Base-by-base conservation (phyloP, 768 basidiomycete genomes). In the Lactarius sp. region DNA sequence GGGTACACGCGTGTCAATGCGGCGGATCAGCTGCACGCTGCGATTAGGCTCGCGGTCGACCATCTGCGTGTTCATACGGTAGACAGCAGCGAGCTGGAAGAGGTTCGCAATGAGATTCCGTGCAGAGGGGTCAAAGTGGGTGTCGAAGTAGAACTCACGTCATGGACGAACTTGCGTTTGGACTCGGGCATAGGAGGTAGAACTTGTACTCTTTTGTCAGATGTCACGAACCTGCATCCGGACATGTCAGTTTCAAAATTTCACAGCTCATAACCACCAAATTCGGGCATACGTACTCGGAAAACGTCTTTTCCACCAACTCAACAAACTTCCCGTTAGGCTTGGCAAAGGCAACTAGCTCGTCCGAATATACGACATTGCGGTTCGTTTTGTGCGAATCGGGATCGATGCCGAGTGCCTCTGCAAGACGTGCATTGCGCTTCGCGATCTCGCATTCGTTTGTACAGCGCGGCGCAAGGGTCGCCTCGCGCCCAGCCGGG, bases 1-100 rank as follows among this genome's bases (percentile, higher is more conserved):
- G 0, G 94, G 94, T 6, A 92, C 75, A 27, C 92, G 84, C 0
- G 93, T 88, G 72, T 97, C 94, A 52, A 94, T 75, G 14, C 92
- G 83, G 39, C 91, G 81, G 55, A 92, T 77, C 53, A 97, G 82
- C 71, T 92, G 88, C 1, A 96, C 88, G 67, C 92, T 88, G 62
- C 92, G 79, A 70, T 90, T 82, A 0, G 96, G 96, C 69, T 97
- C 96, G 69, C 90, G 89, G 72, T 98, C 96, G 20, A 99, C 84
- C 78, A 94, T 85, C 68, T 90, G 84, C 0, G 88, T 85, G 64
- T 92, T 88, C 72, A 98, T 84, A 20, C 92, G 81, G 71, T 96
- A 98, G 5, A 87, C 76, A 7, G 81, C 77, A 1, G 92, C 90
- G 22, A 97, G 81, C 85, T 90, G 67, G 31, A 67, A 54, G 59